Percentiles rank a stretch among this genome's conserved stretches.
Conservation (phyloP, 1,284 basidiomycete species). For the Schizophyllum commune region DNA sequence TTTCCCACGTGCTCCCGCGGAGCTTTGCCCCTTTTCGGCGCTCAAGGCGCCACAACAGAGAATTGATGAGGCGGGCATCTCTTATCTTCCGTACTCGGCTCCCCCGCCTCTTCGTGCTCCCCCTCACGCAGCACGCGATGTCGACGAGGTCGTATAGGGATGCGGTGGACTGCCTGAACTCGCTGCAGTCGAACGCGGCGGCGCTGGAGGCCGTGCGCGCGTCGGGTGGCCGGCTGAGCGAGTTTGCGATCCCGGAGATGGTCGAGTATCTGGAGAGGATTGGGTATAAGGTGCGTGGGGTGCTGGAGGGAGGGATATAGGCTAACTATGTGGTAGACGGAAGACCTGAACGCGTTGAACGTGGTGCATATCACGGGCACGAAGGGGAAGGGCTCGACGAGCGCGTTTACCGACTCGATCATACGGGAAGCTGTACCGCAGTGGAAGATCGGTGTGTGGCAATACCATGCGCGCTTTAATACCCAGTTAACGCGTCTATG, state of each 20-base stretch:
- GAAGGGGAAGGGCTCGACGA: slow-evolving; percentile 98
- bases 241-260: slow-evolving; percentile 83
- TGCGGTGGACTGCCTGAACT: slow-evolving; percentile 84
- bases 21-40: neutral
- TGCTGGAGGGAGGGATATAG: slow-evolving; percentile 4
- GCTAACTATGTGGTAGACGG: slow-evolving; percentile 39
- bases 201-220: slow-evolving; percentile 80
- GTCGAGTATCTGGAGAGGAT: slow-evolving; percentile 84
- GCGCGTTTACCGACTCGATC: slow-evolving; percentile 83
- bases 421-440: slow-evolving; percentile 54
- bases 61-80: slow-evolving; percentile 1
- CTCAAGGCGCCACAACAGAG: neutral
- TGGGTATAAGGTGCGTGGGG: slow-evolving; percentile 69
- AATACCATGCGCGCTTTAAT: neutral
- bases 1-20: neutral
- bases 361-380: slow-evolving; percentile 97
- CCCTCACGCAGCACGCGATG: slow-evolving; percentile 27
- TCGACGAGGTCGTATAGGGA: slow-evolving; percentile 64
- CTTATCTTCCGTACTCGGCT: slow-evolving; percentile 12
- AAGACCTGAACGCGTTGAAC: slow-evolving; percentile 83
- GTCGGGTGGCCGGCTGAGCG: slow-evolving; percentile 62
- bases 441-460: slow-evolving; percentile 59
- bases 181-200: slow-evolving; percentile 92
- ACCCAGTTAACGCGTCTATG: neutral
- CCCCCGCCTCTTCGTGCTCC: slow-evolving; percentile 11